Evolutionary conservation across 192 early-diverging fungal genomes (phyloP), one percentile per base, ranked within the genome.

Genomic region (Umbelopsis vinacea): DNA sequence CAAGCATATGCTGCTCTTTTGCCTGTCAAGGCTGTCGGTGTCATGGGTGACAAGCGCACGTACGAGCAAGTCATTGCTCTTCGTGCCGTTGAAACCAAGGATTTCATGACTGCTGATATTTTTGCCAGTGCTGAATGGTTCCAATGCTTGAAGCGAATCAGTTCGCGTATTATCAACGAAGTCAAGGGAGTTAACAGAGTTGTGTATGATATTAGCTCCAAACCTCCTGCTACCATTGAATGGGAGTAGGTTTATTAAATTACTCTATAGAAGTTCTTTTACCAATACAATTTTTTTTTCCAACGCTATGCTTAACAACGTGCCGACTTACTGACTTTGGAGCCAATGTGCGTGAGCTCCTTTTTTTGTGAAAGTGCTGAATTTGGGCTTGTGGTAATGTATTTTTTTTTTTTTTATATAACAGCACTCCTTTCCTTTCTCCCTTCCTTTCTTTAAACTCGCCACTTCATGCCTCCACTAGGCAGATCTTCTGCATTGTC

Each of bases 21-120:
- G 52, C 96, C 96, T 11, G 90, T 99, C 46, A 92, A 93, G 79
- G 93, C 95, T 52, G 97, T 99, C 33, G 97, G 97, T 63, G 97
- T 99, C 68, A 99, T 98, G 97, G 97, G 97, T 70, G 97, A 99
- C 83, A 91, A 93, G 86, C 91, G 97, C 68, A 99, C 97, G 6
- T 99, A 99, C 74, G 97, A 99, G 86, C 96, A 99, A 85, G 93
- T 96, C 71, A 98, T 99, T 89, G 93, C 92, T 37, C 87, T 99
- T 75, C 91, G 97, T 70, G 96, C 96, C 22, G 96, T 99, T 52
- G 95, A 98, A 76, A 92, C 95, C 68, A 93, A 87, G 63, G 95
- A 99, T 82, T 99, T 97, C 74, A 99, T 99, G 97, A 98, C 97
- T 52, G 97, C 97, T 24, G 97, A 99, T 80, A 90, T 84, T 47